These are phyloP conservation scores for Colletotrichum somersetense DNA, from an alignment of 2,329 filamentous ascomycete genomes.

Conservation along the genomic window DNA sequence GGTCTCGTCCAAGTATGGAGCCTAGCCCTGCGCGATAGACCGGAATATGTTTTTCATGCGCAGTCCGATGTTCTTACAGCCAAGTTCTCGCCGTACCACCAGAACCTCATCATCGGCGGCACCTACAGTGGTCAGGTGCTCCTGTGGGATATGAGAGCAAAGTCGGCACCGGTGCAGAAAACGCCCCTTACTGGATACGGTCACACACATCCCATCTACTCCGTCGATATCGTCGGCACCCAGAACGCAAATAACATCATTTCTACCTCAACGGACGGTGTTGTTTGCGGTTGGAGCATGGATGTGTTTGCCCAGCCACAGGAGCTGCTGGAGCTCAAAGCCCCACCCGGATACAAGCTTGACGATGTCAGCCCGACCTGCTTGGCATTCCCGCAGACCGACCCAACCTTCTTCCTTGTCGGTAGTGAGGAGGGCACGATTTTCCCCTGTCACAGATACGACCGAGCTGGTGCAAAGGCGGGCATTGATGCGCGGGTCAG, in stretches of 20 bases:
- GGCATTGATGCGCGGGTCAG: constrained; percentile 90
- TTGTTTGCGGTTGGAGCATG: constrained; percentile 96
- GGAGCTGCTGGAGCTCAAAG: constrained; percentile 89
- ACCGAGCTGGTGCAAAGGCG: constrained; percentile 95
- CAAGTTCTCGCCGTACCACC: constrained; percentile 98
- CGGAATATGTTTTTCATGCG: constrained; percentile 96
- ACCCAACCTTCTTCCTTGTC: constrained; percentile 97
- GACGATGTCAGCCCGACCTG: constrained; percentile 96
- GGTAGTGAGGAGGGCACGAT: constrained; percentile 97
- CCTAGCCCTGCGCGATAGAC: constrained; percentile 90
- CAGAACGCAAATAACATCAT: constrained; percentile 99
- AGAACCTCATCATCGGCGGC: constrained; percentile 94
- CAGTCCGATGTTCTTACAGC: constrained; percentile 95
- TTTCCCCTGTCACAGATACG: constrained; percentile 96
- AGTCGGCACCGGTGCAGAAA: constrained; percentile 91
- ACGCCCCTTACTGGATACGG: constrained; percentile 95
- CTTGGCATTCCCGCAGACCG: constrained; percentile 93
- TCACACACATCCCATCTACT: constrained; percentile 97
- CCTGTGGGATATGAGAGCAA: constrained; percentile 95
- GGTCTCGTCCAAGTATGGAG: constrained; percentile 98
- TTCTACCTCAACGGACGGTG: constrained; percentile 94
- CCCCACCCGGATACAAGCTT: constrained; percentile 87
- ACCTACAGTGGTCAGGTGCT: constrained; percentile 97
- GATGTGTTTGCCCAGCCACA: constrained; percentile 98
- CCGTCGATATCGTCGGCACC: constrained; percentile 93